Base-by-base conservation (phyloP, 2,329 filamentous ascomycete species). In the Nakataea oryzae region DNA sequence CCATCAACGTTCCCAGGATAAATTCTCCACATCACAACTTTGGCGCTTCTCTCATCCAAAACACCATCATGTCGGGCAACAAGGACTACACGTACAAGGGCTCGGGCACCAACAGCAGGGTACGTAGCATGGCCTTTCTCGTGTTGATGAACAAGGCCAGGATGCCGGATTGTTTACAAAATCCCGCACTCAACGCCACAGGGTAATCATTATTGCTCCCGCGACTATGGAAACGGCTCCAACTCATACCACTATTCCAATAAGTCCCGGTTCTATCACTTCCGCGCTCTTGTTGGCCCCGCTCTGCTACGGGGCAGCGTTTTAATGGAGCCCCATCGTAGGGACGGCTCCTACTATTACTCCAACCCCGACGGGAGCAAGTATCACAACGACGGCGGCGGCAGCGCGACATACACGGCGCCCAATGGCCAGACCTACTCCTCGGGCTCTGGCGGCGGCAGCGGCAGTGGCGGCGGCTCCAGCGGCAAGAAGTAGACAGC, bases 221-320 rank as follows among this genome's bases (percentile, higher is more conserved):
- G 86, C 41, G 83, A 86, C 74, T 88, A 88, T 66, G 84, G 84
- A 64, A 78, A 77, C 65, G 85, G 86, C 71, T 73, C 74, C 47
- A 87, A 87, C 75, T 74, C 77, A n/a, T 87, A 86, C 73, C 86
- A 89, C 71, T 89, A 89, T 71, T 87, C 84, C 61, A 89, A 89
- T 76, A 70, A 63, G 81, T 84, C 54, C n/a, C 54, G 12, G 21
- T 30, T 4, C n/a, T 28, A 13, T 54, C 7, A 28, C 54, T 9
- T 26, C 34, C 57, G 30, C 4, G 27, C 21, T 32, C 9, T 28
- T 8, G 47, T 28, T 56, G 1, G 4, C 24, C 29, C 17, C 24
- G 12, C 9, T 24, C 8, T 5, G 3, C 6, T 17, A 3, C 3
- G 14, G 14, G 30, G 21, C 21, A 30, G 21, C 13, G 7, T 47